A percentile compares a stretch with the other conserved stretches of the same genome.
Evolutionary conservation across 208 protist species (phyloP).

Genomic region (Lotmaria passim): DNA sequence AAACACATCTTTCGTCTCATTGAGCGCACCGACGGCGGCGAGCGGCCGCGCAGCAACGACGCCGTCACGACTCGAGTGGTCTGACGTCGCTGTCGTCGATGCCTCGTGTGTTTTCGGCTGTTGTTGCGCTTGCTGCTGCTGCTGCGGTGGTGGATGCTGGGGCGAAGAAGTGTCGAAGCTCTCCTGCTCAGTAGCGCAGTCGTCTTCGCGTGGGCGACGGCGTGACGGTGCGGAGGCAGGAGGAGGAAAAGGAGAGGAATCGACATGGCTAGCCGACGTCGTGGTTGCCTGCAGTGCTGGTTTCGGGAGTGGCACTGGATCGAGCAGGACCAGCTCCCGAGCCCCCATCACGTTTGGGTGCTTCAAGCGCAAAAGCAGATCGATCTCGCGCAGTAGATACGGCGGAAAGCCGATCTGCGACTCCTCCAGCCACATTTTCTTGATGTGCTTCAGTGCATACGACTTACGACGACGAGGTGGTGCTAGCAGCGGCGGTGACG

Average conservation of each 20-base stretch:
- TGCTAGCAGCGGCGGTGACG: neutral
- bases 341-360: slow-evolving; percentile 84
- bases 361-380: slow-evolving; percentile 72
- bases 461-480: no score
- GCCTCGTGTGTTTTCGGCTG: no score
- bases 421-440: slow-evolving; percentile 75
- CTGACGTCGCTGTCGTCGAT: neutral
- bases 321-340: slow-evolving; percentile 54
- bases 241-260: slow-evolving; percentile 11
- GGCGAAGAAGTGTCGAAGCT: neutral
- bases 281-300: neutral
- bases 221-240: neutral
- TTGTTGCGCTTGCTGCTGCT: neutral
- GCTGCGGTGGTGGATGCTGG: neutral
- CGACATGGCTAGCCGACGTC: neutral
- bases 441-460: slow-evolving; percentile 86
- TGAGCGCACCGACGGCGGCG: slow-evolving; percentile 7
- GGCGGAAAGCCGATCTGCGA: slow-evolving; percentile 82
- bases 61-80: neutral
- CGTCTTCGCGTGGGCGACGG: neutral
- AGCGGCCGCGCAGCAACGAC: slow-evolving; percentile 15
- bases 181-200: neutral
- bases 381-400: slow-evolving; percentile 87
- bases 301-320: slow-evolving; percentile 28
- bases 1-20: slow-evolving; percentile 63